Conservation (phyloP, 2,329 filamentous ascomycete genomes). For the Cordyceps militaris region DNA sequence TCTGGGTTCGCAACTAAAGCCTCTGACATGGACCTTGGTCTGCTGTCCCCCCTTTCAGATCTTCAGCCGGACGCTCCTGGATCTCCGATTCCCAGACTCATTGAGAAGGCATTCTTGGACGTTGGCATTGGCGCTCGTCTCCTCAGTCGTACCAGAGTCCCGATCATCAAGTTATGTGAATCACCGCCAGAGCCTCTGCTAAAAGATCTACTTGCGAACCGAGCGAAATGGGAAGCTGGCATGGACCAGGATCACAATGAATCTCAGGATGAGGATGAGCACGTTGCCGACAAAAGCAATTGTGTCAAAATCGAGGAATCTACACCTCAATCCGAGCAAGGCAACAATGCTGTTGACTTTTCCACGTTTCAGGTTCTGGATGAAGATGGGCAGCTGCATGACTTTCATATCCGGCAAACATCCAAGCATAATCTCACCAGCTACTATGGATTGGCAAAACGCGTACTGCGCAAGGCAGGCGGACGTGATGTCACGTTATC, state of each 20-base stretch:
- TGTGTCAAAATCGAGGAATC: constrained; percentile 22
- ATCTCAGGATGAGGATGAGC: constrained; percentile 30
- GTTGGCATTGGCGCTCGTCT: constrained; percentile 68
- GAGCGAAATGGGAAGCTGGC: constrained; percentile 63
- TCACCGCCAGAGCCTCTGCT: constrained; percentile 56
- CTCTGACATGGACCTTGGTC: constrained; percentile 86
- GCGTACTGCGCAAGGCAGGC: constrained; percentile 40
- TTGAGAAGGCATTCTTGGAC: constrained; percentile 69
- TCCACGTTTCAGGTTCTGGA: constrained; percentile 19
- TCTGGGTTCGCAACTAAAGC: constrained; percentile 81
- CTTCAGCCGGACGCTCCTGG: constrained; percentile 46
- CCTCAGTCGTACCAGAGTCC: constrained; percentile 70
- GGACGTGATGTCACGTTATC: constrained; percentile 44
- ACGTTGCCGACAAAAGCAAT: constrained; percentile 19
- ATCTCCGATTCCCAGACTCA: constrained; percentile 61
- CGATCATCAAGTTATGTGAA: constrained; percentile 82
- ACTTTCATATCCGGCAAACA: constrained; percentile 35
- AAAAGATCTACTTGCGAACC: constrained; percentile 54
- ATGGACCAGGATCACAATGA: constrained; percentile 33
- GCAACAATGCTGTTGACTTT: constrained; percentile 1
- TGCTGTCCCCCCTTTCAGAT: constrained; percentile 58
- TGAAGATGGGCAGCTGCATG: constrained; percentile 16
- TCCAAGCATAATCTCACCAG: constrained; percentile 33
- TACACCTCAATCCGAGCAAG: background rate
- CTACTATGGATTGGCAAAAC: constrained; percentile 44